Conservation (phyloP, 257 asterid species). For the Salvia miltiorrhiza region DNA sequence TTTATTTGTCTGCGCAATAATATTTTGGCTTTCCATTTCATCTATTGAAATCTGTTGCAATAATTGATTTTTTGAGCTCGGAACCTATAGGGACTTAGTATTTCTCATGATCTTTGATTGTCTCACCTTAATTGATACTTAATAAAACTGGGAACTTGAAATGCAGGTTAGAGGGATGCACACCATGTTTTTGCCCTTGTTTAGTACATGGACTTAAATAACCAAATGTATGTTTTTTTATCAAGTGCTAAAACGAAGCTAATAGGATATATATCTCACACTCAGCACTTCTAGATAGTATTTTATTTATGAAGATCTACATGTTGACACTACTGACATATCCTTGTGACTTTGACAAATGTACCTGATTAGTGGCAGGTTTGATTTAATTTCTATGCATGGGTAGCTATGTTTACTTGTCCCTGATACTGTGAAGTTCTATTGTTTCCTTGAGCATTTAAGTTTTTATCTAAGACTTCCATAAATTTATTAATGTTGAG, state of each 20-base stretch:
- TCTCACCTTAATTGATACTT: not conserved
- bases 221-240: not conserved
- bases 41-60: not conserved
- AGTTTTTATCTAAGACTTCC: not conserved
- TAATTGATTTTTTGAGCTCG: not conserved
- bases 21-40: not conserved
- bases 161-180: not conserved
- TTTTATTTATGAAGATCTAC: not conserved
- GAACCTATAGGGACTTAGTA: not conserved
- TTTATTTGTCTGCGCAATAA: not conserved
- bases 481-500: not conserved
- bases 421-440: not conserved
- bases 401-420: not conserved
- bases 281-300: not conserved
- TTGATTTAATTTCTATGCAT: not conserved
- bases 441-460: slow-evolving; percentile 2
- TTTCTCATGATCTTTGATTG: not conserved
- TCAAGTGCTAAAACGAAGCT: not conserved
- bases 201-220: not conserved
- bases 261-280: not conserved
- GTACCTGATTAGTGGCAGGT: not conserved
- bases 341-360: not conserved
- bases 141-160: not conserved
- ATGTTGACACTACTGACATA: not conserved
- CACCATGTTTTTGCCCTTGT: not conserved